Conservation (phyloP, 805 yeast genomes). For the Barnettozyma salicaria region DNA sequence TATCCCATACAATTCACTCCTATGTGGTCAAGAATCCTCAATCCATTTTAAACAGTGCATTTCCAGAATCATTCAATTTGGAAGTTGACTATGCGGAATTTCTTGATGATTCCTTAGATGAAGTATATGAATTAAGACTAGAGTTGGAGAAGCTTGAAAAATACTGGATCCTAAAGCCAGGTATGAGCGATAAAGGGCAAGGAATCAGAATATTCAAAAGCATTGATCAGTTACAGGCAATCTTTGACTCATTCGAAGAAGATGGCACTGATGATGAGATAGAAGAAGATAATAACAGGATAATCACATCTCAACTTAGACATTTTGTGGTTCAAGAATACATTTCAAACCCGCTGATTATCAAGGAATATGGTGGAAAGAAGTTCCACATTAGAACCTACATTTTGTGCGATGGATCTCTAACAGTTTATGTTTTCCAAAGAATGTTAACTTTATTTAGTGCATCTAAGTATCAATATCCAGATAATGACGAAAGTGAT, state of each 20-base stretch:
- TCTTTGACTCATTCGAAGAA: slow-evolving; percentile 83
- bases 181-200: slow-evolving; percentile 96
- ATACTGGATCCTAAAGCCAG: slow-evolving; percentile 89
- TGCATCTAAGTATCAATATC: slow-evolving; percentile 37
- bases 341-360: slow-evolving; percentile 57
- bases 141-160: slow-evolving; percentile 58
- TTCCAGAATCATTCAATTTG: slow-evolving; percentile 70
- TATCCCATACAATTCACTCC: slow-evolving; percentile 77
- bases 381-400: slow-evolving; percentile 90
- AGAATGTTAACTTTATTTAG: slow-evolving; percentile 83
- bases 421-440: slow-evolving; percentile 73
- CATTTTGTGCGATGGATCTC: slow-evolving; percentile 66
- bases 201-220: slow-evolving; percentile 83
- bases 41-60: slow-evolving; percentile 51
- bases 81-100: slow-evolving; percentile 96
- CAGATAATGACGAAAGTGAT: slow-evolving; percentile 38
- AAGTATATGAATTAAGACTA: slow-evolving; percentile 79
- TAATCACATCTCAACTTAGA: slow-evolving; percentile 80
- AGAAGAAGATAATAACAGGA: slow-evolving; percentile 46
- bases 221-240: slow-evolving; percentile 69
- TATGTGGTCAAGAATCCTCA: slow-evolving; percentile 70
- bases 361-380: slow-evolving; percentile 51
- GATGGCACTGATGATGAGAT: slow-evolving; percentile 57
- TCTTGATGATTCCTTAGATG: slow-evolving; percentile 88
- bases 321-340: slow-evolving; percentile 91